These are phyloP conservation scores for Cercospora sojina DNA, from an alignment of 2,329 filamentous ascomycete genomes.

Conservation along the genomic window DNA sequence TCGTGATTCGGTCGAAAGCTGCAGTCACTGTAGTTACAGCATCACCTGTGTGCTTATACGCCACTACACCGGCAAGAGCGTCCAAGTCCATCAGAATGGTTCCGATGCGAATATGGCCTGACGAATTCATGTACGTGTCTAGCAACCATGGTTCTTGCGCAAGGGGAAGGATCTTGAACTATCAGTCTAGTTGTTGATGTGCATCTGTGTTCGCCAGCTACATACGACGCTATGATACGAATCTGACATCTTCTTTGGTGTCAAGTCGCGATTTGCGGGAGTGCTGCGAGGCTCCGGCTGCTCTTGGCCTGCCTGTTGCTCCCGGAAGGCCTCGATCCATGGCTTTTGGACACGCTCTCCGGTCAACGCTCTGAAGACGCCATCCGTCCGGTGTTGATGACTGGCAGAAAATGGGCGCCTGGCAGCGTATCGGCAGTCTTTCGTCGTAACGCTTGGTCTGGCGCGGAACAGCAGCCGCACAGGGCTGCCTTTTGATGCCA, in stretches of 20 bases:
- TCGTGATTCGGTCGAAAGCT: conserved; percentile 63
- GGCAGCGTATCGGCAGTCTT: background rate
- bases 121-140: conserved; percentile 74
- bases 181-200: conserved; percentile 31
- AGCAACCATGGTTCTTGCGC: conserved; percentile 73
- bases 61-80: conserved; percentile 72
- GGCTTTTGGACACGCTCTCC: conserved; percentile 63
- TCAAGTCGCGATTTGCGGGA: conserved; percentile 55
- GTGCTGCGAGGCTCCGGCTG: conserved; percentile 38
- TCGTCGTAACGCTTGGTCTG: background rate
- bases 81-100: conserved; percentile 79
- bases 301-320: conserved; percentile 47
- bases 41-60: conserved; percentile 70
- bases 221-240: conserved; percentile 66
- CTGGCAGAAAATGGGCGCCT: conserved; percentile 24
- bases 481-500: conserved; percentile 1
- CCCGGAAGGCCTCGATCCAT: conserved; percentile 65
- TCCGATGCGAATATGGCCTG: conserved; percentile 71
- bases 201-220: conserved; percentile 20
- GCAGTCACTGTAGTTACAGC: conserved; percentile 63
- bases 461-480: background rate
- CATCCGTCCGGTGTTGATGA: conserved; percentile 48
- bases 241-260: conserved; percentile 68
- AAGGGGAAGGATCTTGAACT: conserved; percentile 60
- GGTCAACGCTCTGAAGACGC: conserved; percentile 60